A percentile compares a stretch with the other conserved stretches of the same genome.
phyloP scores from a whole-genome alignment of 225 moss, liverwort and hornwort species.

The Straminergon stramineum region DNA sequence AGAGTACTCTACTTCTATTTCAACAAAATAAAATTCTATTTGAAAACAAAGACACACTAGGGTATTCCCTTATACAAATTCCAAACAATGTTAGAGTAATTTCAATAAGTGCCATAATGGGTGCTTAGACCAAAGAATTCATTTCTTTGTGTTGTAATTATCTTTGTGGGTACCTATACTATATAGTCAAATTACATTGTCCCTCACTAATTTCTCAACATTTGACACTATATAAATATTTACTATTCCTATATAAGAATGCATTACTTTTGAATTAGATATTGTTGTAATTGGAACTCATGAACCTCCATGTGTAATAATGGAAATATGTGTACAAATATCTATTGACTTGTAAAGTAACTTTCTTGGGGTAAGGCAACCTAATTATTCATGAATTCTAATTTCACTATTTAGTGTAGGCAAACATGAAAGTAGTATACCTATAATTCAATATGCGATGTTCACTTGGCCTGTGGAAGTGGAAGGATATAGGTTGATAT shows the following conservation, averaged over 20 bases:
- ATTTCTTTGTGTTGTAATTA: too few species aligned
- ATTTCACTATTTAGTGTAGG: background rate
- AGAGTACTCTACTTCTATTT: background rate
- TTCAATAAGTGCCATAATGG: background rate
- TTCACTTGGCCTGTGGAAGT: conserved; percentile 69
- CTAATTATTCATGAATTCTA: background rate
- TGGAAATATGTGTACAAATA: too few species aligned
- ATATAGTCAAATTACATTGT: background rate
- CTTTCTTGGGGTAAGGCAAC: background rate
- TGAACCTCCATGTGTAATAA: too few species aligned
- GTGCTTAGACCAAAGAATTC: background rate
- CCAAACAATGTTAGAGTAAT: background rate
- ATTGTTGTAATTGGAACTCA: too few species aligned
- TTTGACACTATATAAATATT: background rate
- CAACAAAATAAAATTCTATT: background rate
- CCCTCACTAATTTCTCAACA: background rate
- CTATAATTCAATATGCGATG: conserved; percentile 55
- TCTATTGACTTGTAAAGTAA: background rate
- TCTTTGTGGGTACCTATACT: background rate
- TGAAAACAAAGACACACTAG: background rate
- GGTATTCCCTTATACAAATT: background rate
- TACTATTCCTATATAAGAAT: background rate
- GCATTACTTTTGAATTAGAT: too few species aligned
- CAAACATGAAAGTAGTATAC: background rate
- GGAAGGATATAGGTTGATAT: conserved; percentile 36